phyloP scores from a whole-genome alignment of 179 eudicot genomes.

The Heliamphora pulchella region DNA sequence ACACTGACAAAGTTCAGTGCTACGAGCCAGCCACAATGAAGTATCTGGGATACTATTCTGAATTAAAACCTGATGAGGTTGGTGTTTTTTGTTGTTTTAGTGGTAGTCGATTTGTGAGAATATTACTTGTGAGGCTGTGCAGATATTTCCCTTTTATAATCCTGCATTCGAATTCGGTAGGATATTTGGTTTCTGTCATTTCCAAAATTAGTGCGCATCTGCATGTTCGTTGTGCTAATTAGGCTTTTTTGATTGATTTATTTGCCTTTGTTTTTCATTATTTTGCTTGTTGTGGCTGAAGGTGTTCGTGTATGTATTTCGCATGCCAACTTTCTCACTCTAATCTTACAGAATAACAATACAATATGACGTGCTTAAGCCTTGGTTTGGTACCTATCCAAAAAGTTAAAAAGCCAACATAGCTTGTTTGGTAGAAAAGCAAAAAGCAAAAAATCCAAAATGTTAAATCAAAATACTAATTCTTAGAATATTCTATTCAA shows the following conservation, averaged over 20 bases:
- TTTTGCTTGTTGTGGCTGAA: neutral
- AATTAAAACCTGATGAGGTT: slow-evolving; percentile 85
- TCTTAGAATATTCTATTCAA: too few species aligned
- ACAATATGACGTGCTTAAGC: too few species aligned
- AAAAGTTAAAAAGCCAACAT: too few species aligned
- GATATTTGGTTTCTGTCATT: too few species aligned
- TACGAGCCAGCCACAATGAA: slow-evolving; percentile 99
- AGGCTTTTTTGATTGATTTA: neutral
- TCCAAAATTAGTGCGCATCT: neutral
- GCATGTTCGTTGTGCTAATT: slow-evolving; percentile 7
- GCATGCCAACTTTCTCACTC: neutral
- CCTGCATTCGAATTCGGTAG: neutral
- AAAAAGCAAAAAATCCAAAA: too few species aligned
- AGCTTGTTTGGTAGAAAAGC: too few species aligned
- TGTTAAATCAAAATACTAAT: too few species aligned
- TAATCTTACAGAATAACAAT: neutral
- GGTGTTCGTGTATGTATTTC: neutral
- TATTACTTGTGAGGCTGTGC: neutral
- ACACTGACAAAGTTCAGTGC: slow-evolving; percentile 91
- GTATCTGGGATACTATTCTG: slow-evolving; percentile 80
- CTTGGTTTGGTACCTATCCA: too few species aligned
- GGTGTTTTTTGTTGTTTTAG: slow-evolving; percentile 4
- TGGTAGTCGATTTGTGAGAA: neutral
- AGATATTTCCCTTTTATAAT: neutral
- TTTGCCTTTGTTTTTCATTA: neutral